phyloP scores from a whole-genome alignment of 495 filamentous ascomycete genomes.

The Xylaria palmicola region DNA sequence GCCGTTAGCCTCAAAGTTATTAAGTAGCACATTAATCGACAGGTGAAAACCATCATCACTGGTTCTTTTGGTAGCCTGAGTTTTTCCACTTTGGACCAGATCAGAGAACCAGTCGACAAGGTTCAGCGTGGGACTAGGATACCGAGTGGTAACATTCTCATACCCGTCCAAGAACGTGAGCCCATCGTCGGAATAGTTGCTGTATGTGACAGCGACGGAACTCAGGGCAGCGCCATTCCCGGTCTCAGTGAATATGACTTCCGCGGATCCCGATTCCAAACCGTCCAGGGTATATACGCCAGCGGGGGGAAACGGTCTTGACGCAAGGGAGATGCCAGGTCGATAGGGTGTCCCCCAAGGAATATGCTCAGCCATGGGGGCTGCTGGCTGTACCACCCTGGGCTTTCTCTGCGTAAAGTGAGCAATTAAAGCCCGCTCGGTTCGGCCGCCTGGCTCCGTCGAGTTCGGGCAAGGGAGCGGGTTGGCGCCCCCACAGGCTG shows the following conservation, averaged over 20 bases:
- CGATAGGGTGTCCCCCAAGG: background rate
- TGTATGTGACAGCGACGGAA: background rate
- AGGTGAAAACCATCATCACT: background rate
- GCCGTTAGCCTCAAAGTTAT: background rate
- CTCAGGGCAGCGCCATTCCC: background rate
- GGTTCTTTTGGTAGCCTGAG: background rate
- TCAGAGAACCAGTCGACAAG: background rate
- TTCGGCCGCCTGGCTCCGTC: background rate
- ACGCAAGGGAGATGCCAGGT: background rate
- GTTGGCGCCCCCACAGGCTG: background rate
- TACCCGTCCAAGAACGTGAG: background rate
- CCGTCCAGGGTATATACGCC: background rate
- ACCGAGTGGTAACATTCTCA: background rate
- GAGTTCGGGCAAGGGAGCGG: background rate
- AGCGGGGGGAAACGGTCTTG: background rate
- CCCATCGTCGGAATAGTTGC: background rate
- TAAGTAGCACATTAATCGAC: background rate
- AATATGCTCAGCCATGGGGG: background rate
- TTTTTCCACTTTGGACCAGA: background rate
- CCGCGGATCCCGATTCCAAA: background rate
- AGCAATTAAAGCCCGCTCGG: background rate
- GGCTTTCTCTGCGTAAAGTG: background rate
- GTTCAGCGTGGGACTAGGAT: background rate
- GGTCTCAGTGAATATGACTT: background rate
- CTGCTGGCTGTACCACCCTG: background rate